phyloP scores from a whole-genome alignment of 2,329 filamentous ascomycete species.

The Lachnellula suecica region DNA sequence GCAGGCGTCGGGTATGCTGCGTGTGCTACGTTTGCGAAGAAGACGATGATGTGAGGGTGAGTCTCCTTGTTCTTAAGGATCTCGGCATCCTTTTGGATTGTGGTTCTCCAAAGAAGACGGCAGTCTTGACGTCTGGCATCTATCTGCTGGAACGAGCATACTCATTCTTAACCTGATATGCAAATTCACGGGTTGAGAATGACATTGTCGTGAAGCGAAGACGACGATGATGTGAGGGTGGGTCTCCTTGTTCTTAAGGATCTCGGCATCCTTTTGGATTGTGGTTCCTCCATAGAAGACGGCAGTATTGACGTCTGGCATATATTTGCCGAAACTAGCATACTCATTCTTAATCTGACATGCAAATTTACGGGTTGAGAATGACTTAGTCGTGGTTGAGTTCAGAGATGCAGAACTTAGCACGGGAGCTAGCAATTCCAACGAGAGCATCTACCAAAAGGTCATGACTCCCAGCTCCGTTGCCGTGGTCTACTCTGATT shows the following conservation, averaged over 20 bases:
- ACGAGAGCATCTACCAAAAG: too few relatives aligned
- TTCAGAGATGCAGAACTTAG: too few relatives aligned
- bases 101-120: slow-evolving; percentile 96
- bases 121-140: slow-evolving; percentile 95
- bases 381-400: too few relatives aligned
- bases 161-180: slow-evolving; percentile 99
- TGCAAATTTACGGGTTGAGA: slow-evolving; percentile 94
- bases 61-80: slow-evolving; percentile 94
- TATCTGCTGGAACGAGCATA: slow-evolving; percentile 99
- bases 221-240: slow-evolving; percentile 98
- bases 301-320: slow-evolving; percentile 94
- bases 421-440: too few relatives aligned
- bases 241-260: slow-evolving; percentile 93
- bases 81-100: slow-evolving; percentile 94
- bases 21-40: slow-evolving; percentile 92
- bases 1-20: slow-evolving; percentile 85
- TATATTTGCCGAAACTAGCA: slow-evolving; percentile 98
- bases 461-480: too few relatives aligned
- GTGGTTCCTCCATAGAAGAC: slow-evolving; percentile 98
- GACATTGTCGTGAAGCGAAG: slow-evolving; percentile 92
- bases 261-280: slow-evolving; percentile 92
- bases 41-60: slow-evolving; percentile 97
- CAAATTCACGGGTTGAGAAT: slow-evolving; percentile 95
- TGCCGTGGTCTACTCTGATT: too few relatives aligned
- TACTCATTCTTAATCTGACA: slow-evolving; percentile 99